A percentile compares a stretch with the other conserved stretches of the same genome.
Evolutionary conservation across 176 grass and related monocot genomes (phyloP).

Genomic region (Eleusine coracana): DNA sequence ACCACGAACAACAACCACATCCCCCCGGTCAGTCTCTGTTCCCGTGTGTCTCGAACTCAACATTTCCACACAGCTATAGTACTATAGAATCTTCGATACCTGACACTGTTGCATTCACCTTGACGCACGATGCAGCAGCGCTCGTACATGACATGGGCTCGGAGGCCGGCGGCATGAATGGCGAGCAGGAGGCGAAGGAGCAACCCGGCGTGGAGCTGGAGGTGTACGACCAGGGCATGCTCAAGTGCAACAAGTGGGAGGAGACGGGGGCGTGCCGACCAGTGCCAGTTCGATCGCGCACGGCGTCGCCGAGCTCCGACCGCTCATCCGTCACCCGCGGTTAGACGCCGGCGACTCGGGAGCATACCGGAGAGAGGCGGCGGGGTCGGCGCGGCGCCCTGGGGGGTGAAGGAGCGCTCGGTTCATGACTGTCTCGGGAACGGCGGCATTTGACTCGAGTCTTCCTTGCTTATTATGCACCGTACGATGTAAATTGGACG

Average conservation of each 20-base stretch:
- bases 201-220: slow-evolving; percentile 63
- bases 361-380: too few species aligned
- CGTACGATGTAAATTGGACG: too few species aligned
- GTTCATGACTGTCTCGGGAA: too few species aligned
- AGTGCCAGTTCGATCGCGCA: slow-evolving; percentile 99
- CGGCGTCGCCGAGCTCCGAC: slow-evolving; percentile 93
- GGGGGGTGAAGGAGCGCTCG: too few species aligned
- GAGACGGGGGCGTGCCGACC: slow-evolving; percentile 75
- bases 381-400: too few species aligned
- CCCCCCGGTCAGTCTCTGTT: slow-evolving; percentile 56
- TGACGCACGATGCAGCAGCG: slow-evolving; percentile 51
- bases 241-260: slow-evolving; percentile 99
- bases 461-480: too few species aligned
- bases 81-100: neutral
- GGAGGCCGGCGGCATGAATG: slow-evolving; percentile 37
- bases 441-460: too few species aligned
- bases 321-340: slow-evolving; percentile 91
- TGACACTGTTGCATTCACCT: slow-evolving; percentile 5
- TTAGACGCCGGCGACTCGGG: slow-evolving; percentile 9
- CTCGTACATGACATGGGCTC: slow-evolving; percentile 37
- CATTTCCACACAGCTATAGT: neutral
- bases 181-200: slow-evolving; percentile 35
- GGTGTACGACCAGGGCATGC: slow-evolving; percentile 96
- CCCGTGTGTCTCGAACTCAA: neutral
- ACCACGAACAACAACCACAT: slow-evolving; percentile 16